Evolutionary conservation across 352 stramenopile species (phyloP).

Genomic region (Sclerospora graminicola): DNA sequence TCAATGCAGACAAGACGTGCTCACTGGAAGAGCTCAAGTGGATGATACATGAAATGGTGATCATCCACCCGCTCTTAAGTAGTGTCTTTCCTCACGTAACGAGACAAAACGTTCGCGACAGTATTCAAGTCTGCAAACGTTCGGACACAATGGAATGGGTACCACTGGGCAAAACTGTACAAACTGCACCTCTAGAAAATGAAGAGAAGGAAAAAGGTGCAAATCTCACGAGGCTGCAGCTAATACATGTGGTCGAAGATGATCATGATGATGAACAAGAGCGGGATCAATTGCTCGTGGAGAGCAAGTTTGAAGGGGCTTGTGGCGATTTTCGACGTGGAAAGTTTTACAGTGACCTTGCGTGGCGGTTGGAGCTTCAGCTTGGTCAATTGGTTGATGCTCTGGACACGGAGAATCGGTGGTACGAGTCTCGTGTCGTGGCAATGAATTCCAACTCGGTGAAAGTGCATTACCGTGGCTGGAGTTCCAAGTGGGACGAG

Average conservation of each 20-base stretch:
- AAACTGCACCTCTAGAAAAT: not conserved
- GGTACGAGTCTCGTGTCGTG: constrained; percentile 64
- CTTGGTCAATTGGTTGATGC: constrained; percentile 57
- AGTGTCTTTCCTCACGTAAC: constrained; percentile 26
- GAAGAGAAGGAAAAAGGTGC: not conserved
- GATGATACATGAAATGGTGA: constrained; percentile 9
- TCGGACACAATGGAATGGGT: constrained; percentile 26
- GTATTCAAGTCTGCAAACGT: constrained; percentile 37
- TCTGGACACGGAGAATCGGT: constrained; percentile 58
- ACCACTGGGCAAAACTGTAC: constrained; percentile 10
- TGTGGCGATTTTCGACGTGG: constrained; percentile 33
- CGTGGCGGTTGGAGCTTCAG: constrained; percentile 51
- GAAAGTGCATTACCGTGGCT: constrained; percentile 94
- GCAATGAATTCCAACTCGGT: constrained; percentile 45
- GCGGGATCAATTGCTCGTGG: constrained; percentile 39
- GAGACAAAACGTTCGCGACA: constrained; percentile 14
- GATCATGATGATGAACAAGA: constrained; percentile 21
- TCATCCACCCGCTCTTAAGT: constrained; percentile 27
- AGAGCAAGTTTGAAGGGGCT: constrained; percentile 20
- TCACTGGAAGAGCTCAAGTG: constrained; percentile 1
- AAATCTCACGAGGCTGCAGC: constrained; percentile 27
- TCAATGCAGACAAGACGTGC: constrained; percentile 18
- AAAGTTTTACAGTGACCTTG: constrained; percentile 40
- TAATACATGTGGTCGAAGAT: constrained; percentile 28
- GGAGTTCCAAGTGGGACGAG: constrained; percentile 95